Evolutionary conservation across 2,329 filamentous ascomycete species (phyloP).

Genomic region (Epichloe glyceriae): DNA sequence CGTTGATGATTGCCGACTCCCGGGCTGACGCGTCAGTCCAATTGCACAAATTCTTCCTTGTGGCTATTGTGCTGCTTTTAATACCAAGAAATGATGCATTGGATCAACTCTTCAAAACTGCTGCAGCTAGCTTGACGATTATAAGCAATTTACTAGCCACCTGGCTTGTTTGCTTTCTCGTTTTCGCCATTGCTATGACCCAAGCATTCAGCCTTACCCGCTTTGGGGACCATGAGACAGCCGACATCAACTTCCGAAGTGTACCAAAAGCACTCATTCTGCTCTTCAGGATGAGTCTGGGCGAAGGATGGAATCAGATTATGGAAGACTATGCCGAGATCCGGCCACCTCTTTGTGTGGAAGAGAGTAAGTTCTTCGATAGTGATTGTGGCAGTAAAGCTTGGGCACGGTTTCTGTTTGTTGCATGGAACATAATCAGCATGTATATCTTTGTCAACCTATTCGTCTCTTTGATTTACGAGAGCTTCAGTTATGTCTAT

Average conservation of each 20-base stretch:
- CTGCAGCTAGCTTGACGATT: slow-evolving; percentile 78
- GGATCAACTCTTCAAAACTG: slow-evolving; percentile 97
- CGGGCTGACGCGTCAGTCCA: slow-evolving; percentile 55
- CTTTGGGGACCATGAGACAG: slow-evolving; percentile 59
- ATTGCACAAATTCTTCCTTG: slow-evolving; percentile 87
- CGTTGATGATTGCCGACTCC: slow-evolving; percentile 54
- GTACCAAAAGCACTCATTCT: slow-evolving; percentile 90
- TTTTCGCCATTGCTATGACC: slow-evolving; percentile 91
- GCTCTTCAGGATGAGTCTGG: slow-evolving; percentile 83
- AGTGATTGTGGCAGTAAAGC: slow-evolving; percentile 86
- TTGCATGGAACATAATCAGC: slow-evolving; percentile 97
- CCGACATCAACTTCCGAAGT: slow-evolving; percentile 82
- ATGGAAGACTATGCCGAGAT: slow-evolving; percentile 93
- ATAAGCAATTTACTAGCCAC: slow-evolving; percentile 90
- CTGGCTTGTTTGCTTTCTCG: slow-evolving; percentile 93
- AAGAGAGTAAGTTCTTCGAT: slow-evolving; percentile 57
- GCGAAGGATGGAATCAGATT: slow-evolving; percentile 90
- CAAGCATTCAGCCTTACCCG: slow-evolving; percentile 92
- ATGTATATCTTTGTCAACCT: slow-evolving; percentile 99
- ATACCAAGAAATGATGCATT: slow-evolving; percentile 95
- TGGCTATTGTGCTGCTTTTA: slow-evolving; percentile 75
- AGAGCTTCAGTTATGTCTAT: slow-evolving; percentile 98
- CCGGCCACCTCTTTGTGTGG: slow-evolving; percentile 67
- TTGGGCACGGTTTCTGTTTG: slow-evolving; percentile 84
- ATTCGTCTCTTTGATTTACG: slow-evolving; percentile 97